Evolutionary conservation across 441 rosid species (phyloP).

Genomic region (Melianthus villosus): DNA sequence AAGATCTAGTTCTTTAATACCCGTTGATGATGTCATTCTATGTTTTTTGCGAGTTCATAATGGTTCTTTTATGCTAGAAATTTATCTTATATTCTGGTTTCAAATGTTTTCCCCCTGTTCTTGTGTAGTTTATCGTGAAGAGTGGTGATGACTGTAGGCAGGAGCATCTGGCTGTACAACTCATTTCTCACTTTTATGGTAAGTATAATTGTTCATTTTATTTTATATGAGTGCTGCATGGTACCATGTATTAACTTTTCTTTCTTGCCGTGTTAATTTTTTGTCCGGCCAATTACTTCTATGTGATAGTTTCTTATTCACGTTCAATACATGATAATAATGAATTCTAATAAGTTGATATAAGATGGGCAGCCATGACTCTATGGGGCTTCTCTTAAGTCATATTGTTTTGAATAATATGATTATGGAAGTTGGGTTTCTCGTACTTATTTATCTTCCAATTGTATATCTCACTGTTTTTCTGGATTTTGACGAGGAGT

Average conservation of each 20-base stretch:
- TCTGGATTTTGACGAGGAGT: too few relatives aligned
- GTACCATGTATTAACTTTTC: not conserved
- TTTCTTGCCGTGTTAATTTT: not conserved
- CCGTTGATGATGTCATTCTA: too few relatives aligned
- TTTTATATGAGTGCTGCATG: constrained; percentile 1
- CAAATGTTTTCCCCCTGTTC: constrained; percentile 8
- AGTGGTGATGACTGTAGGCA: constrained; percentile 97
- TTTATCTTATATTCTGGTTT: constrained; percentile 5
- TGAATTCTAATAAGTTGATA: too few relatives aligned
- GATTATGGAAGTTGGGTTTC: too few relatives aligned
- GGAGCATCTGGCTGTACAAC: constrained; percentile 97
- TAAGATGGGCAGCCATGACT: too few relatives aligned
- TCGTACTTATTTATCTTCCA: too few relatives aligned
- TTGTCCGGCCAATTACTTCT: not conserved
- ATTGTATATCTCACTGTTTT: too few relatives aligned
- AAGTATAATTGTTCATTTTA: constrained; percentile 12
- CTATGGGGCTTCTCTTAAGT: too few relatives aligned
- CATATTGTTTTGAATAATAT: too few relatives aligned
- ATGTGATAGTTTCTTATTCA: too few relatives aligned
- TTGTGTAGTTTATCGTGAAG: constrained; percentile 67
- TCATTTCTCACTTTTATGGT: constrained; percentile 91
- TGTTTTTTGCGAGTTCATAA: constrained; percentile 1
- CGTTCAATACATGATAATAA: too few relatives aligned
- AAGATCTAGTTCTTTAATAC: too few relatives aligned
- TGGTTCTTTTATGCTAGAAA: not conserved